A percentile compares a stretch with the other conserved stretches of the same genome.
These are phyloP conservation scores for Lobosporangium transversale DNA, from an alignment of 192 early-diverging fungal genomes.

Conservation along the genomic window DNA sequence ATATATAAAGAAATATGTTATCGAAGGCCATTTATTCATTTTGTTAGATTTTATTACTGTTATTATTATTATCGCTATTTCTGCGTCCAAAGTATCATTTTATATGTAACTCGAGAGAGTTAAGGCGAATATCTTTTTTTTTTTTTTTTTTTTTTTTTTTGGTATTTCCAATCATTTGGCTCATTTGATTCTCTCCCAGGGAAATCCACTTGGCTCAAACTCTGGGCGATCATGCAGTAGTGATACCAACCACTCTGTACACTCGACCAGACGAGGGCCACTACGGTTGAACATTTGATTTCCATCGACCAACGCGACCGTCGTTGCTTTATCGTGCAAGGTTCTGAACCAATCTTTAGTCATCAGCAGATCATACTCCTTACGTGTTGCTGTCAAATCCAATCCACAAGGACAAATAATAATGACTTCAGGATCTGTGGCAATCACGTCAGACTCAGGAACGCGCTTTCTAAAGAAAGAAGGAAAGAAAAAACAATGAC, in stretches of 20 bases:
- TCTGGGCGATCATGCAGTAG: slow-evolving; percentile 56
- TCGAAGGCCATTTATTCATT: no score
- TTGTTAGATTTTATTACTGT: no score
- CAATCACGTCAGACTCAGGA: slow-evolving; percentile 32
- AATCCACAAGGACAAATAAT: slow-evolving; percentile 64
- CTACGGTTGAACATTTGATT: slow-evolving; percentile 68
- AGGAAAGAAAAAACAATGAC: neutral
- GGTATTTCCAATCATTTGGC: no score
- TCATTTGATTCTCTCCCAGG: slow-evolving; percentile 54
- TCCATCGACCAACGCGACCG: slow-evolving; percentile 59
- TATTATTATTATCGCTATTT: no score
- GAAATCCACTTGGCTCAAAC: slow-evolving; percentile 57
- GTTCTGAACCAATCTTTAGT: slow-evolving; percentile 51
- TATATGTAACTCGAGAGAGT: neutral
- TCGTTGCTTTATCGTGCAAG: slow-evolving; percentile 37
- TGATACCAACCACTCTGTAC: slow-evolving; percentile 57
- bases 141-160: neutral
- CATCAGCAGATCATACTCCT: slow-evolving; percentile 48
- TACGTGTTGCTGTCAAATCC: slow-evolving; percentile 54
- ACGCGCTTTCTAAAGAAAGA: slow-evolving; percentile 41
- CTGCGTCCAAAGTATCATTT: no score
- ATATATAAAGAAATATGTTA: no score
- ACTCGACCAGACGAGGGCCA: slow-evolving; percentile 56
- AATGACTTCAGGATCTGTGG: slow-evolving; percentile 47
- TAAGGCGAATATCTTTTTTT: neutral